Base-by-base conservation (phyloP, 352 stramenopile genomes). In the Aphanomyces stellatus region DNA sequence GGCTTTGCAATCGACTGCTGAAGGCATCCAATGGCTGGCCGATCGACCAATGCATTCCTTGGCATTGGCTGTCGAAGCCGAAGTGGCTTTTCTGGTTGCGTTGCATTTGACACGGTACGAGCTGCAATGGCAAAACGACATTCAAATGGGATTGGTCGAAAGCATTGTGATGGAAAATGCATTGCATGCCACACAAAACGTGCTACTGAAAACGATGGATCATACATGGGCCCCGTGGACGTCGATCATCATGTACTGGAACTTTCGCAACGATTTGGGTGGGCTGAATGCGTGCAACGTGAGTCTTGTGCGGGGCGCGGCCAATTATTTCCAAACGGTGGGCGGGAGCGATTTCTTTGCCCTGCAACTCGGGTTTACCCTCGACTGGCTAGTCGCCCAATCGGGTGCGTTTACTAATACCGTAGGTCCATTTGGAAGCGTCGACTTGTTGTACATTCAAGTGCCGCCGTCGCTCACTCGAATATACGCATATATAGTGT, bases 271-370 rank as follows among this genome's bases (percentile, higher is more conserved):
- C 42, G 42, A 51, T 8, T 10, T 51, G 42, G 7, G 19, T 24
- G 19, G n/a, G 8, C 19, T 51, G 7, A 22, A 13, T 8, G 8
- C 5, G 6, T 51, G 8, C 13, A 51, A 51, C 42, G 5, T 27
- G 19, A 51, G 42, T 24, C 42, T 51, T 22, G 42, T 51, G 13
- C 42, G 42, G 42, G 42, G 42, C 5, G 42, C n/a, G n/a, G 42
- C 19, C 42, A 51, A 51, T 24, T 24, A 60, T 60, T 60, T 60
- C 31, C 15, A 60, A 60, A n/a, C n/a, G n/a, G 8, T 60, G 8
- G 17, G 31, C 27, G 30, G 51, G 7, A 51, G 5, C 19, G 51
- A 60, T 5, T 51, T 42, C 8, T 22, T n/a, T 15, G 8, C 51
- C 5, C 31, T 8, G 19, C 31, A 42, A 13, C 30, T n/a, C n/a